A percentile compares a stretch with the other conserved stretches of the same genome.
These are phyloP conservation scores for Diaporthe aspalathi DNA, from an alignment of 2,329 filamentous ascomycete species.

Conservation along the genomic window DNA sequence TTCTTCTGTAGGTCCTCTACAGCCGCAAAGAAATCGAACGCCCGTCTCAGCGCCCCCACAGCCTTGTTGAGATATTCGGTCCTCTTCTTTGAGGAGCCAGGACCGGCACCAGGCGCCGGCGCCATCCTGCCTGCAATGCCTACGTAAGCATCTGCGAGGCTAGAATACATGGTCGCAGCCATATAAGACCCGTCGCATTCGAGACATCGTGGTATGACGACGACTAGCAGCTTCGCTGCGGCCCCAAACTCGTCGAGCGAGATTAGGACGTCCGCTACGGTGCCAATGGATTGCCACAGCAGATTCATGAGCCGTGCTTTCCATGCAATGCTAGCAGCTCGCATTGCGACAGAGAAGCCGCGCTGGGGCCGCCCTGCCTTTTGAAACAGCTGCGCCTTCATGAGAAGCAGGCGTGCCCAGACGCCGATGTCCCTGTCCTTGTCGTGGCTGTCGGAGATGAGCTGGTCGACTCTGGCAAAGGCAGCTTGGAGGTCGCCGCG, in stretches of 20 bases:
- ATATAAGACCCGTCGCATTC: conserved; percentile 75
- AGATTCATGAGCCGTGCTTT: conserved; percentile 74
- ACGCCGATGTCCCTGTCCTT: conserved; percentile 68
- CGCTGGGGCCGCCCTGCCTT: conserved; percentile 76
- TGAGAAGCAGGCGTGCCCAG: conserved; percentile 76
- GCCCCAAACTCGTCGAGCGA: conserved; percentile 77
- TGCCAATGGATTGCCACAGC: conserved; percentile 78
- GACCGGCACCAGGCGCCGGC: not conserved
- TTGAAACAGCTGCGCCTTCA: conserved; percentile 78
- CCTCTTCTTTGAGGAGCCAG: conserved; percentile 56
- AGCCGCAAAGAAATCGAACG: conserved; percentile 72
- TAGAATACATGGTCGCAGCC: conserved; percentile 74
- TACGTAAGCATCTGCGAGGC: conserved; percentile 82
- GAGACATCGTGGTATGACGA: conserved; percentile 79
- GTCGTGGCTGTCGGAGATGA: conserved; percentile 56
- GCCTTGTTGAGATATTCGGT: conserved; percentile 70
- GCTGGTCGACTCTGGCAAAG: conserved; percentile 59
- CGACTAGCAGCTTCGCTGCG: conserved; percentile 72
- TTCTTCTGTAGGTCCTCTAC: conserved; percentile 77
- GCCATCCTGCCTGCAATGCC: conserved; percentile 73
- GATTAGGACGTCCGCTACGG: conserved; percentile 75
- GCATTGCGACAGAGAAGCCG: conserved; percentile 80
- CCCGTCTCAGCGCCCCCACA: conserved; percentile 69
- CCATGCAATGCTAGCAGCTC: conserved; percentile 80
- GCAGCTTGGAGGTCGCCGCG: conserved; percentile 61